phyloP scores from a whole-genome alignment of 2,329 filamentous ascomycete species.

The Verticillium nubilum region DNA sequence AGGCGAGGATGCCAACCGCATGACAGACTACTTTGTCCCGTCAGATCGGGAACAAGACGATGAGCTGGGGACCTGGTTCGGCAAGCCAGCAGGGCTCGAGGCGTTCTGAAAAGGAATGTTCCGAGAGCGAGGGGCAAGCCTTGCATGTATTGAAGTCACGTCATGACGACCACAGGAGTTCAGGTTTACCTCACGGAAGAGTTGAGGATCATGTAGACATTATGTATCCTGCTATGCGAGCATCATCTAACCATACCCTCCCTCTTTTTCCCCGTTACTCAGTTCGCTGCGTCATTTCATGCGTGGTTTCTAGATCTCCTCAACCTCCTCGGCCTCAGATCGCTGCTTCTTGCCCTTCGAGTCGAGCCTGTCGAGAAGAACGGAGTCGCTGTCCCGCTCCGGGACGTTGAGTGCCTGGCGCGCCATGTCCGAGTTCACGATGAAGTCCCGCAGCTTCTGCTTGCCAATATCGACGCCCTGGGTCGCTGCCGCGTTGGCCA shows the following conservation, averaged over 20 bases:
- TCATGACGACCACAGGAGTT: not conserved
- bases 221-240: constrained; percentile 5
- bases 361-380: constrained; percentile 57
- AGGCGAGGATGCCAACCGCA: constrained; percentile 58
- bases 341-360: constrained; percentile 49
- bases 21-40: constrained; percentile 70
- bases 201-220: constrained; percentile 3
- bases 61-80: constrained; percentile 80
- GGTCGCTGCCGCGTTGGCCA: constrained; percentile 80
- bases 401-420: constrained; percentile 78
- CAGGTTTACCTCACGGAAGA: not conserved
- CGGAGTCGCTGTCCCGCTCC: constrained; percentile 37
- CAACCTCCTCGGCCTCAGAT: constrained; percentile 46
- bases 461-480: constrained; percentile 91
- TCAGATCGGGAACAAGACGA: constrained; percentile 41
- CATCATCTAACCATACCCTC: not conserved
- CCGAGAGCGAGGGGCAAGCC: not conserved
- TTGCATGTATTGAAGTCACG: not conserved
- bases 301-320: constrained; percentile 44
- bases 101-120: constrained; percentile 50
- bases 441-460: constrained; percentile 82
- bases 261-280: not conserved
- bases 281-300: not conserved
- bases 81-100: constrained; percentile 61
- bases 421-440: constrained; percentile 81